Base-by-base conservation (phyloP, 225 moss, liverwort and hornwort genomes). In the Marchantia polymorpha region DNA sequence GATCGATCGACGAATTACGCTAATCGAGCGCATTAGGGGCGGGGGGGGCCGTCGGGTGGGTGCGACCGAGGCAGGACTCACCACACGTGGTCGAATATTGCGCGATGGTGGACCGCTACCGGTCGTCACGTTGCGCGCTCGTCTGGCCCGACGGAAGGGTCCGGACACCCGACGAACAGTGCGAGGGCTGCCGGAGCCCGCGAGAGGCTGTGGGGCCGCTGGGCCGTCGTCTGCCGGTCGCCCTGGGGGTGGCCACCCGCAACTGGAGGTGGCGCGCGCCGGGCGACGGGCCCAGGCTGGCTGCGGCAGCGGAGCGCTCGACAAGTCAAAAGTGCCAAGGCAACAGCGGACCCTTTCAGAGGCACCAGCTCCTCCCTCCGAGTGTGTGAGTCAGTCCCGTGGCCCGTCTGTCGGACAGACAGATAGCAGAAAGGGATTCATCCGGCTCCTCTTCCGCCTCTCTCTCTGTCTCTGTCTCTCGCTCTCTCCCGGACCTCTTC, bases 61-160 rank as follows among this genome's bases (percentile, higher is more conserved):
- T 39, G 39, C 39, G 39, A 39, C 39, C 39, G 39, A 39, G 39
- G 3, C 39, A 2, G 5, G 39, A 39, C 39, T 29, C 9, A 66
- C 25, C 66, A 66, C 66, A 66, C 66, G 66, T 66, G 66, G 27
- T 66, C 66, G 66, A 66, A 15, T 11, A 66, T 15, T 66, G 27
- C 27, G 66, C 27, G 1, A n/a, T 19, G 66, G 26, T 11, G 9
- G 26, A 27, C 9, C 20, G 15, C 19, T 16, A 7, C 60, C 22
- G n/a, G 3, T 4, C 19, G 60, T 61, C 60, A 61, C 60, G 60
- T 17, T 61, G 60, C 7, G 7, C 60, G 60, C 19, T 61, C 5
- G 39, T 39, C 5, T 39, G 39, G 39, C 39, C 39, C 19, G 19
- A 56, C 30, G 26, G 10, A 46, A 19, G 39, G 26, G 68, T 69